Percentiles rank a stretch among this genome's conserved stretches.
phyloP scores from a whole-genome alignment of 2,329 filamentous ascomycete genomes.

The Myriosclerotinia curreyana region DNA sequence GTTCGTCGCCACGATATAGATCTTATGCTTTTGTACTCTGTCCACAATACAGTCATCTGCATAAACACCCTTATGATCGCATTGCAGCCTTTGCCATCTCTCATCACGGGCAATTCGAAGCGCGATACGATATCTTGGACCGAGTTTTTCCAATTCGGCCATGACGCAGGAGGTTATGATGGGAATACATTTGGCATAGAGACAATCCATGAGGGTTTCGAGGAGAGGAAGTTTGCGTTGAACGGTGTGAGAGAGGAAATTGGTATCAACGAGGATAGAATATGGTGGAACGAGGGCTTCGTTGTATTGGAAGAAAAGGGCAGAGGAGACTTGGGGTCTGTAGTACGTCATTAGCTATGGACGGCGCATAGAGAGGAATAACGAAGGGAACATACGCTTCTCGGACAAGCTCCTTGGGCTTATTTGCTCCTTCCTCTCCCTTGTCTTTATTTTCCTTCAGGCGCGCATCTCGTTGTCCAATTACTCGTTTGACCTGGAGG shows the following conservation, averaged over 20 bases:
- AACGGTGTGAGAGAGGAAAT: constrained; percentile 87
- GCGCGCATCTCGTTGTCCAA: constrained; percentile 75
- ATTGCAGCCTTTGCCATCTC: constrained; percentile 79
- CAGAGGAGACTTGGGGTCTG: constrained; percentile 75
- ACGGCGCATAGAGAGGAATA: neutral
- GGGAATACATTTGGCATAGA: constrained; percentile 87
- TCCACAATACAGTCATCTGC: constrained; percentile 84
- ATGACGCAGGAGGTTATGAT: constrained; percentile 82
- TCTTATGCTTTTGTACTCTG: constrained; percentile 66
- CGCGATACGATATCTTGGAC: constrained; percentile 83
- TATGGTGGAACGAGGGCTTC: constrained; percentile 82
- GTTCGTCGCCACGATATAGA: constrained; percentile 76
- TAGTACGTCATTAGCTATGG: constrained; percentile 20
- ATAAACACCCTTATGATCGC: constrained; percentile 86
- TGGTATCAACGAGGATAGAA: constrained; percentile 69
- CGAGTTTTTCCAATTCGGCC: constrained; percentile 85
- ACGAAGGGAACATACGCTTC: constrained; percentile 54
- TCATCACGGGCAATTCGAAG: constrained; percentile 84
- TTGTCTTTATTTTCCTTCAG: constrained; percentile 77
- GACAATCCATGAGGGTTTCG: constrained; percentile 86
- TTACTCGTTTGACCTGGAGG: constrained; percentile 67
- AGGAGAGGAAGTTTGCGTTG: constrained; percentile 86
- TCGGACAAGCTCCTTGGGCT: constrained; percentile 65
- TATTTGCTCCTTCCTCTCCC: constrained; percentile 57
- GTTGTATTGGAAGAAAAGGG: constrained; percentile 88